Evolutionary conservation across 2,329 filamentous ascomycete species (phyloP), one percentile per base, ranked within the genome.

Genomic region (Coniella lustricola): DNA sequence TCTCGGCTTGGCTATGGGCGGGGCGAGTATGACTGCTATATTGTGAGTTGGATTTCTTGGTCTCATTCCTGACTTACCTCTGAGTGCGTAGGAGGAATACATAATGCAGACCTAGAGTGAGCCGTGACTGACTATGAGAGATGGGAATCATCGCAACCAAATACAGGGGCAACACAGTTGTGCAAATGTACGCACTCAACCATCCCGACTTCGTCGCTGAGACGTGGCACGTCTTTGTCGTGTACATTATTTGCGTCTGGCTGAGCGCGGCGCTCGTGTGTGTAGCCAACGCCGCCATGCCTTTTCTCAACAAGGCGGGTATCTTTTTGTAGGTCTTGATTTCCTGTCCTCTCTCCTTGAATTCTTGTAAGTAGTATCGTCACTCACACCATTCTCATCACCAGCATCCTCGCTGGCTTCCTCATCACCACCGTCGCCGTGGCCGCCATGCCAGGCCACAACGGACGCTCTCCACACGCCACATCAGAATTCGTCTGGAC

Each of bases 391-490:
- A 17, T 13, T 2, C 7, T 32, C 4, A 21, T 32, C 10, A 21
- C 22, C 22, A 52, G 47, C 34, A 72, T 78, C 21, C 53, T 81
- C 7, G 67, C 65, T 2, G 77, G 78, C 4, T 71, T 77, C 22
- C 60, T 82, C 47, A 64, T 82, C 45, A 78, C 77, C 0, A 65
- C 81, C 32, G 54, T 81, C 38, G 74, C 78, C 4, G 74, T 76
- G 16, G 70, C 74, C 0, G 73, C 75, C 44, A 80, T 82, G 66
- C 67, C 67, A 1, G 65, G 64, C 1, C 56, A 54, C 2, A 62
- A 52, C 14, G 65, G 62, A 10, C 49, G 57, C 7, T 55, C 59
- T 22, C 45, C 54, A 12, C 66, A 65, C 32, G 67, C 67, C 0
- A 59, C 57, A 5, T 63, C 60, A 3, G 53, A 60, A 0, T 68